Evolutionary conservation across 139 green algal species (phyloP).

Genomic region (Micromonas commoda): DNA sequence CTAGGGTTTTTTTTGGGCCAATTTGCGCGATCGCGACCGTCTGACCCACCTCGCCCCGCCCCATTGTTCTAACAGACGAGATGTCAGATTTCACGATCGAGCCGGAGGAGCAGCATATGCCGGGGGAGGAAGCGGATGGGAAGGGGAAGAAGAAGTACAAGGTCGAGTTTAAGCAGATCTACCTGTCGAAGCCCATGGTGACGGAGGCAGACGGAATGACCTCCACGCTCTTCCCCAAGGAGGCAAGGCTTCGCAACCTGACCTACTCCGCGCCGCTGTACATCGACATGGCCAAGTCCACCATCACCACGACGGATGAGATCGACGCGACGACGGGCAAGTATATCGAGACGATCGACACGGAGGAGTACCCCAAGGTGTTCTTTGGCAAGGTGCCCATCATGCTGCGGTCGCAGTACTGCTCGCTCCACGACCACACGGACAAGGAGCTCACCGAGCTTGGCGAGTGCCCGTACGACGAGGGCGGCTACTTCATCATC

Average conservation of each 20-base stretch:
- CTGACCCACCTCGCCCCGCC: no score
- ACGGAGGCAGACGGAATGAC: conserved; percentile 89
- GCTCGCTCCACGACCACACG: conserved; percentile 67
- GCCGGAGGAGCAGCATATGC: conserved; percentile 75
- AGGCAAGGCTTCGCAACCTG: conserved; percentile 89
- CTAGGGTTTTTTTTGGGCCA: not conserved
- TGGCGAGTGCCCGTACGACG: conserved; percentile 94
- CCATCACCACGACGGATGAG: conserved; percentile 40
- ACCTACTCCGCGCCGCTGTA: conserved; percentile 97
- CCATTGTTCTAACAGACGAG: conserved; percentile 26
- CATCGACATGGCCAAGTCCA: conserved; percentile 75
- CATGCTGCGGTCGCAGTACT: conserved; percentile 93
- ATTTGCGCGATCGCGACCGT: no score
- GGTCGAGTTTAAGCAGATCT: conserved; percentile 93
- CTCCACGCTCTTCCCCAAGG: conserved; percentile 82
- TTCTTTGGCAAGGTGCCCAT: conserved; percentile 96
- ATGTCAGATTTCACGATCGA: conserved; percentile 37
- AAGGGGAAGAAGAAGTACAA: conserved; percentile 44
- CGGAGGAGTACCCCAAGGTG: conserved; percentile 60
- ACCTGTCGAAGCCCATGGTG: conserved; percentile 83
- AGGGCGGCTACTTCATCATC: conserved; percentile 98
- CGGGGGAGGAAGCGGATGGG: conserved; percentile 38
- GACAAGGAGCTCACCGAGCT: conserved; percentile 81
- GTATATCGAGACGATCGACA: conserved; percentile 48
- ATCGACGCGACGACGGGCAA: conserved; percentile 22